phyloP scores from a whole-genome alignment of 805 yeast genomes.

The Saccharomycopsis babjevae region DNA sequence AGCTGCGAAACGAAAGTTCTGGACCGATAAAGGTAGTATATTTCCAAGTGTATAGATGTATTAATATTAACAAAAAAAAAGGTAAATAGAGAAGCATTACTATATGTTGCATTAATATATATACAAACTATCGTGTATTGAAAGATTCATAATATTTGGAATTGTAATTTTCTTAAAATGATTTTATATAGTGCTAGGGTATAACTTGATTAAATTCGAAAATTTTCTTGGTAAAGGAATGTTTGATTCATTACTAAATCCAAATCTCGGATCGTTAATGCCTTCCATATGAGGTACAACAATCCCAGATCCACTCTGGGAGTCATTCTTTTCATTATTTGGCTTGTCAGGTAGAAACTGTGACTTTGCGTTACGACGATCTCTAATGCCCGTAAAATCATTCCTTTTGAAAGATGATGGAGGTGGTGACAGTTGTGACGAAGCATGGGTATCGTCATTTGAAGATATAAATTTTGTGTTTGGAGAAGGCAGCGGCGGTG shows the following conservation, averaged over 20 bases:
- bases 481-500: conserved; percentile 17
- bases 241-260: conserved; percentile 53
- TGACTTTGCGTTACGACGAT: conserved; percentile 18
- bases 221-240: conserved; percentile 85
- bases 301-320: neutral
- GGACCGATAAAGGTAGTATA: neutral
- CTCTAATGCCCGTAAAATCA: conserved; percentile 17
- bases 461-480: conserved; percentile 7
- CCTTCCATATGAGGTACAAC: conserved; percentile 11
- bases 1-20: neutral
- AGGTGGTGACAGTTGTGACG: conserved; percentile 18
- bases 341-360: neutral
- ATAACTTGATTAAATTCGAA: conserved; percentile 60
- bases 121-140: neutral
- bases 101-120: no score
- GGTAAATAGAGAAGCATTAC: no score
- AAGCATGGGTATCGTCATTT: conserved; percentile 10
- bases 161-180: neutral
- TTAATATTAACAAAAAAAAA: neutral
- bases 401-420: conserved; percentile 22
- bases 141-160: neutral
- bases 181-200: conserved; percentile 89
- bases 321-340: neutral
- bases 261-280: conserved; percentile 64
- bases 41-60: neutral